Conservation (phyloP, 1,284 basidiomycete species). For the Ceratobasidium sp. region DNA sequence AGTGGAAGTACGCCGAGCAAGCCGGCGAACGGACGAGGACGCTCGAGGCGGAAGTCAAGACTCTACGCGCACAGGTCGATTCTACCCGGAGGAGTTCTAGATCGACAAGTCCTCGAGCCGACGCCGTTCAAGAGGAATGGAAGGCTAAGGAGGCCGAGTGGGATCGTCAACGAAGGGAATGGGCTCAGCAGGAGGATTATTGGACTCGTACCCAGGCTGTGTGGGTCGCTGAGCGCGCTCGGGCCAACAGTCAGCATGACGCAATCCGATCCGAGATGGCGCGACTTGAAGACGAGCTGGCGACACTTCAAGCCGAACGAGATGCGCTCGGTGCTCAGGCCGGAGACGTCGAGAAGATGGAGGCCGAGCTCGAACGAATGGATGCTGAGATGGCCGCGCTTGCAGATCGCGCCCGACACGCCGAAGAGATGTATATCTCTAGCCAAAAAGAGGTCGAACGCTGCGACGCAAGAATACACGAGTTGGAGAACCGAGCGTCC, state of each 20-base stretch:
- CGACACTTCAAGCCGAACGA: not conserved
- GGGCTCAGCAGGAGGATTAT: not conserved
- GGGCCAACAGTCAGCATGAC: not conserved
- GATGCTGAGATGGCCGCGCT: slow-evolving; percentile 35
- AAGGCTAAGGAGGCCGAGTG: slow-evolving; percentile 7
- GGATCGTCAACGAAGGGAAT: slow-evolving; percentile 25
- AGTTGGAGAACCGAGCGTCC: not conserved
- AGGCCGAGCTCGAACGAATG: slow-evolving; percentile 25
- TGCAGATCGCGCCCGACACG: slow-evolving; percentile 33
- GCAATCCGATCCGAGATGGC: not conserved
- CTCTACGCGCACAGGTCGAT: not conserved
- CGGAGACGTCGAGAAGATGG: not conserved
- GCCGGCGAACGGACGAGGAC: slow-evolving; percentile 19
- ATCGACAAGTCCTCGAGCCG: slow-evolving; percentile 9
- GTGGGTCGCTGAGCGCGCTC: slow-evolving; percentile 13
- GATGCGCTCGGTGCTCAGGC: slow-evolving; percentile 14
- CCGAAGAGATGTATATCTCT: slow-evolving; percentile 38
- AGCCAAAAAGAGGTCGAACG: slow-evolving; percentile 21
- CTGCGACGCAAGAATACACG: not conserved
- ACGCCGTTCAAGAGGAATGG: not conserved
- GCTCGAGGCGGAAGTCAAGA: slow-evolving; percentile 13
- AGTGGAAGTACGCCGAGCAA: slow-evolving; percentile 44
- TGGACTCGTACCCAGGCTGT: not conserved
- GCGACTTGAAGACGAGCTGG: not conserved
- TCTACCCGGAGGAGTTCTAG: not conserved